phyloP scores from a whole-genome alignment of 371 early-diverging fungal genomes.

The Mucor ambiguus region DNA sequence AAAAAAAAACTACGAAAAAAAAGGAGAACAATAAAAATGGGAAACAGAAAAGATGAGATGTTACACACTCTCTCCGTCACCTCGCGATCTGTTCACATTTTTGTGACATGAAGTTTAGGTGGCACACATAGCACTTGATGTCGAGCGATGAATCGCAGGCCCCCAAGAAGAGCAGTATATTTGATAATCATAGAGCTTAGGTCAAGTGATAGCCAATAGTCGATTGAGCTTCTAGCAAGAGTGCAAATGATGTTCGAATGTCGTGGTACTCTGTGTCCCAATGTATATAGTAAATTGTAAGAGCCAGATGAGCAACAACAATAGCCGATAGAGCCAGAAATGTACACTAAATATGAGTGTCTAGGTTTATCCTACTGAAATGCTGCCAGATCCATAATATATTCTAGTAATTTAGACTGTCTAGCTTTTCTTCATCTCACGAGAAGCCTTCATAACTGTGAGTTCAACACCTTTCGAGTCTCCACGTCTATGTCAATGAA shows the following conservation, averaged over 20 bases:
- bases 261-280: background rate
- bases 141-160: background rate
- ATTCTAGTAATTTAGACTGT: too few relatives aligned
- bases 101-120: constrained; percentile 7
- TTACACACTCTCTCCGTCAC: constrained; percentile 14
- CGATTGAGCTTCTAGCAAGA: background rate
- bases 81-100: constrained; percentile 11
- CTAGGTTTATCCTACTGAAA: too few relatives aligned
- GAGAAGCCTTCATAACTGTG: too few relatives aligned
- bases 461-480: too few relatives aligned
- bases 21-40: constrained; percentile 7
- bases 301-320: background rate
- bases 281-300: background rate
- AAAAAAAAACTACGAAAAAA: constrained; percentile 11
- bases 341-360: too few relatives aligned
- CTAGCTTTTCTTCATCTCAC: too few relatives aligned
- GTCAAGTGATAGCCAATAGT: too few relatives aligned
- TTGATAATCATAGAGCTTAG: background rate
- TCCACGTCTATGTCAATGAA: too few relatives aligned
- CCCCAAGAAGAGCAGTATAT: background rate
- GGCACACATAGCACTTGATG: background rate
- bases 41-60: constrained; percentile 5
- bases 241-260: background rate
- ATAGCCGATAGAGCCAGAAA: too few relatives aligned
- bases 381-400: too few relatives aligned